These are phyloP conservation scores for Xylaria sp. DNA, from an alignment of 2,329 filamentous ascomycete species.

Conservation along the genomic window DNA sequence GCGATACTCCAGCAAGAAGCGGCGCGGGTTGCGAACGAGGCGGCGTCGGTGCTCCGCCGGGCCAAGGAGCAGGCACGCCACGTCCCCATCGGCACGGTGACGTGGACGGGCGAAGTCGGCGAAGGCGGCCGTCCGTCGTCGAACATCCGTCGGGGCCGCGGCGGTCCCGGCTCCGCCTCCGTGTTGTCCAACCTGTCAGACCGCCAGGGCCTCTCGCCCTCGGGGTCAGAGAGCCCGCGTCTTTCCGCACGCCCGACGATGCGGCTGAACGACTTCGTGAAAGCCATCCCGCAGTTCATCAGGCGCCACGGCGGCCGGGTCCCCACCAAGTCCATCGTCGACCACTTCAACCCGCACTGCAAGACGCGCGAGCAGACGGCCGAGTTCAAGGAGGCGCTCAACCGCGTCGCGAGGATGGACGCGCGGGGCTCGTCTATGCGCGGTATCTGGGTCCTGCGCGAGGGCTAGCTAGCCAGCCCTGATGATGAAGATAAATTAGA, in stretches of 20 bases:
- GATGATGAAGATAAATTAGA: background rate
- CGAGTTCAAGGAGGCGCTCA: constrained; percentile 85
- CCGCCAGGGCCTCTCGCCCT: constrained; percentile 60
- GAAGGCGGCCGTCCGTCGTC: constrained; percentile 78
- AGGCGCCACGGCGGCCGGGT: constrained; percentile 79
- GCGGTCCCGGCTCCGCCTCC: constrained; percentile 63
- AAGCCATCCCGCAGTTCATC: constrained; percentile 78
- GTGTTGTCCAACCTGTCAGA: constrained; percentile 68
- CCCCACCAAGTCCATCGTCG: constrained; percentile 84
- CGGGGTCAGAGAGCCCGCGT: constrained; percentile 58
- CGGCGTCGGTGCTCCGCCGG: constrained; percentile 78
- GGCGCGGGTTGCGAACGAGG: constrained; percentile 78
- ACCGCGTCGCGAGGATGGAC: constrained; percentile 78
- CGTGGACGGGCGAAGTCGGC: constrained; percentile 91
- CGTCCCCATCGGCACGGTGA: constrained; percentile 84
- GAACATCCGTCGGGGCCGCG: constrained; percentile 58
- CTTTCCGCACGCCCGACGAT: constrained; percentile 19
- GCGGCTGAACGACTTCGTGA: constrained; percentile 52
- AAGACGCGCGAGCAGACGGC: constrained; percentile 73
- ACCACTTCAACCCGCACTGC: constrained; percentile 88
- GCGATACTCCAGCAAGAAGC: constrained; percentile 85
- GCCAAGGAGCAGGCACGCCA: constrained; percentile 77
- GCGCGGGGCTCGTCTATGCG: constrained; percentile 63
- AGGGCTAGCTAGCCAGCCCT: constrained; percentile 18
- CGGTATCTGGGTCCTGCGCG: constrained; percentile 62